Conservation (phyloP, 257 asterid genomes). For the Haberlea rhodopensis region DNA sequence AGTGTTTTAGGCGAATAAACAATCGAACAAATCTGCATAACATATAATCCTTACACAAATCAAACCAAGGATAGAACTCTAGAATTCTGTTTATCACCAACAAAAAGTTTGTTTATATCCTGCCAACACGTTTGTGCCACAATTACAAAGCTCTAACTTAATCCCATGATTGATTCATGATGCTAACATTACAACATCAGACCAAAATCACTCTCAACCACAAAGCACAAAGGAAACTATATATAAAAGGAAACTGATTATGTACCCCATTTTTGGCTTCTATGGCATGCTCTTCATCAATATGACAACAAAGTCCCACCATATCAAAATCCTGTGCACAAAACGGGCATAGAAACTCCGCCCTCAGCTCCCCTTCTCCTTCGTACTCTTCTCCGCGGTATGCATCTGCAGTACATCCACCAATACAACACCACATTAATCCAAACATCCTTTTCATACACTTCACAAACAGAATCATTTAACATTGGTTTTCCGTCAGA, state of each 20-base stretch:
- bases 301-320: slow-evolving; percentile 86
- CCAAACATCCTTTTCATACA: slow-evolving; percentile 11
- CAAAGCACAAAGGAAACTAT: slow-evolving; percentile 5
- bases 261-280: slow-evolving; percentile 89
- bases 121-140: neutral
- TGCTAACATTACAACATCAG: neutral
- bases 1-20: neutral
- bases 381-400: slow-evolving; percentile 64
- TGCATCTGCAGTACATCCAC: slow-evolving; percentile 37
- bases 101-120: neutral
- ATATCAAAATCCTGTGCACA: slow-evolving; percentile 84
- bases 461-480: neutral
- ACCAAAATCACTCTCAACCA: neutral
- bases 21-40: neutral
- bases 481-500: neutral
- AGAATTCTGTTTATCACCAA: neutral
- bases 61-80: neutral
- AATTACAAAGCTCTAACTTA: neutral
- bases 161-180: neutral
- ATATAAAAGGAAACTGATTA: slow-evolving; percentile 8
- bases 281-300: slow-evolving; percentile 77
- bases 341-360: slow-evolving; percentile 79
- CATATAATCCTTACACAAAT: neutral
- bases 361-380: slow-evolving; percentile 55
- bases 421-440: neutral